Percentiles rank a stretch among this genome's conserved stretches.
These are phyloP conservation scores for Colletotrichum spinosum DNA, from an alignment of 2,329 filamentous ascomycete species.

Conservation along the genomic window DNA sequence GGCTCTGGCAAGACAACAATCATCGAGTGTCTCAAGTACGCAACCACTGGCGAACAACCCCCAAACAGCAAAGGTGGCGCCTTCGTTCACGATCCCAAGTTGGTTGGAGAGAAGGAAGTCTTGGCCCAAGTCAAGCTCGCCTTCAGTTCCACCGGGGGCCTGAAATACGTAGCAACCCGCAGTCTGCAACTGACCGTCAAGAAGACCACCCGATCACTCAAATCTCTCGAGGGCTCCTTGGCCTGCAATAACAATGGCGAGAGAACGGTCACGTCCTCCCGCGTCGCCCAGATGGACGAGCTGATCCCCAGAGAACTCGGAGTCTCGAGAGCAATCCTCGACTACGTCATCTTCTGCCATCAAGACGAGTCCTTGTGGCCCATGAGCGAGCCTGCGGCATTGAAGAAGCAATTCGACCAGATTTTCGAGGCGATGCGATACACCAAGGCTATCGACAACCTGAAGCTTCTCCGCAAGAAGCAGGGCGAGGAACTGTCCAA, in stretches of 20 bases:
- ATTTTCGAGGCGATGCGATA: constrained; percentile 98
- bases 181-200: constrained; percentile 89
- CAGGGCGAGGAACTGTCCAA: constrained; percentile 80
- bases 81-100: constrained; percentile 97
- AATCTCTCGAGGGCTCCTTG: constrained; percentile 86
- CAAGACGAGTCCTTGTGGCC: constrained; percentile 99
- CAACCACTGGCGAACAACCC: constrained; percentile 91
- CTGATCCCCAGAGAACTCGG: constrained; percentile 89
- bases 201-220: constrained; percentile 80
- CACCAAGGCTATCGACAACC: constrained; percentile 95
- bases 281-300: constrained; percentile 83
- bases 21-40: constrained; percentile 98
- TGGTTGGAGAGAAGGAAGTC: constrained; percentile 88
- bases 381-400: constrained; percentile 83
- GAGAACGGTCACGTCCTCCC: constrained; percentile 80
- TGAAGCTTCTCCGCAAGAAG: constrained; percentile 87
- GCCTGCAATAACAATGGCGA: constrained; percentile 84
- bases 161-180: constrained; percentile 84
- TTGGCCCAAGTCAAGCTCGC: constrained; percentile 91
- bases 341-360: constrained; percentile 98
- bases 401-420: constrained; percentile 97
- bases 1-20: constrained; percentile 99
- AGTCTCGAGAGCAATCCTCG: constrained; percentile 89
- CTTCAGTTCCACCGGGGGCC: constrained; percentile 83
- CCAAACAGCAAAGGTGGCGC: constrained; percentile 91